These are phyloP conservation scores for Mucor saturninus DNA, from an alignment of 371 early-diverging fungal species.

Conservation along the genomic window DNA sequence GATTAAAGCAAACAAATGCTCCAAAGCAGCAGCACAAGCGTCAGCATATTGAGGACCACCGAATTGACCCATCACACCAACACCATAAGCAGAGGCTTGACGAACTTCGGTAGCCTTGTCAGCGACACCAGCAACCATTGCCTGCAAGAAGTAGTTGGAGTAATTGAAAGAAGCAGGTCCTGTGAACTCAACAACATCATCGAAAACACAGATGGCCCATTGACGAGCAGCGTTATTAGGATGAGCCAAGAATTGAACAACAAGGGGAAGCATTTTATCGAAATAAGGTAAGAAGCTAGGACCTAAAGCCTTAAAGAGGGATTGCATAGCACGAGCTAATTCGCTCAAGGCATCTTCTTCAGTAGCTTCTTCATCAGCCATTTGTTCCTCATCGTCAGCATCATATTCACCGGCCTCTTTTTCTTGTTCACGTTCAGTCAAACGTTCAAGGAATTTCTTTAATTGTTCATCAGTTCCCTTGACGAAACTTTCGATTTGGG, in stretches of 20 bases:
- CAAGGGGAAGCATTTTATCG: conserved; percentile 74
- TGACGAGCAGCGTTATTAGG: conserved; percentile 77
- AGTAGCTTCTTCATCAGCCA: conserved; percentile 79
- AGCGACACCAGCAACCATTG: conserved; percentile 66
- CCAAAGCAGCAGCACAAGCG: conserved; percentile 67
- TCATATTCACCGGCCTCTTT: conserved; percentile 83
- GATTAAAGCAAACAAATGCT: conserved; percentile 68
- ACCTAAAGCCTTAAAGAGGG: conserved; percentile 74
- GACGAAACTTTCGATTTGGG: conserved; percentile 70
- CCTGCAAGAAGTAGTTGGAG: conserved; percentile 73
- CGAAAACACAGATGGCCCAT: conserved; percentile 89
- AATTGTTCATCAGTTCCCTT: conserved; percentile 71
- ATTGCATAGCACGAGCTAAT: conserved; percentile 76
- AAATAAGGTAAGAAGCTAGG: conserved; percentile 78
- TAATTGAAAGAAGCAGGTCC: conserved; percentile 81
- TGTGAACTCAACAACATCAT: conserved; percentile 89
- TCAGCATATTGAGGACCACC: conserved; percentile 81
- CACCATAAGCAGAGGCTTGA: conserved; percentile 92
- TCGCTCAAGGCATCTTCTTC: conserved; percentile 85
- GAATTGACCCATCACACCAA: conserved; percentile 86
- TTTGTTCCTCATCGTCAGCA: conserved; percentile 86
- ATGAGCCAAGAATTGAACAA: conserved; percentile 65
- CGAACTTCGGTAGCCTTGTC: conserved; percentile 77
- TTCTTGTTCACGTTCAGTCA: conserved; percentile 72
- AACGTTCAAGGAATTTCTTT: conserved; percentile 69